phyloP scores from a whole-genome alignment of 2,329 filamentous ascomycete species.

The Cladosporium sphaerospermum region DNA sequence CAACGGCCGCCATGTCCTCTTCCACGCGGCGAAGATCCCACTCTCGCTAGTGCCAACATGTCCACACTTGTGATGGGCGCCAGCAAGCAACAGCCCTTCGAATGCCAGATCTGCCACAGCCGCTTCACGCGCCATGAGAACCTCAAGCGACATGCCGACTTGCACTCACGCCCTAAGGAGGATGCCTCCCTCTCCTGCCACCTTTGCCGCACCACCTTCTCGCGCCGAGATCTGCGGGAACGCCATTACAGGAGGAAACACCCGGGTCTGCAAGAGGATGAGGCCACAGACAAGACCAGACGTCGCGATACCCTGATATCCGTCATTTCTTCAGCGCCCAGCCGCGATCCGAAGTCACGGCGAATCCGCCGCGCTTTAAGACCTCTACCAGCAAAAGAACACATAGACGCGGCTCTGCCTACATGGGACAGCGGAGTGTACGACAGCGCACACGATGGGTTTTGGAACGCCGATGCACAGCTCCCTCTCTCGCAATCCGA shows the following conservation, averaged over 20 bases:
- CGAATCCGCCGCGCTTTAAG: not conserved
- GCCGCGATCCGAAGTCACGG: not conserved
- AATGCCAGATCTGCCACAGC: slow-evolving; percentile 35
- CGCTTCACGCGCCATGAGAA: slow-evolving; percentile 38
- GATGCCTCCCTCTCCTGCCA: slow-evolving; percentile 29
- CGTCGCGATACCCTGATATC: slow-evolving; percentile 3
- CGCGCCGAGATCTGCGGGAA: slow-evolving; percentile 35
- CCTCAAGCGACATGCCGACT: slow-evolving; percentile 37
- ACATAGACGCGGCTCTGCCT: not conserved
- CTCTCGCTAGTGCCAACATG: not conserved
- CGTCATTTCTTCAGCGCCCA: not conserved
- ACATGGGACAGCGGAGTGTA: not conserved
- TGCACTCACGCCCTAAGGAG: slow-evolving; percentile 28
- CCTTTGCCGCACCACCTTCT: slow-evolving; percentile 37
- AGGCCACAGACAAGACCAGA: slow-evolving; percentile 7
- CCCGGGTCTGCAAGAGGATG: slow-evolving; percentile 19
- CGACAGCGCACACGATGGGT: not conserved
- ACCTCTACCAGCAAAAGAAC: not conserved
- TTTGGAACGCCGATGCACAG: not conserved
- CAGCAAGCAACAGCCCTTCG: slow-evolving; percentile 31
- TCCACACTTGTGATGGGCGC: not conserved
- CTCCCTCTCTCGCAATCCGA: not conserved
- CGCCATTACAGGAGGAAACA: slow-evolving; percentile 41
- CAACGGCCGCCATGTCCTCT: no score
- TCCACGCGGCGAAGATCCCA: no score